Evolutionary conservation across 2,329 filamentous ascomycete species (phyloP), one percentile per base, ranked within the genome.

Genomic region (Cladophialophora bantiana): DNA sequence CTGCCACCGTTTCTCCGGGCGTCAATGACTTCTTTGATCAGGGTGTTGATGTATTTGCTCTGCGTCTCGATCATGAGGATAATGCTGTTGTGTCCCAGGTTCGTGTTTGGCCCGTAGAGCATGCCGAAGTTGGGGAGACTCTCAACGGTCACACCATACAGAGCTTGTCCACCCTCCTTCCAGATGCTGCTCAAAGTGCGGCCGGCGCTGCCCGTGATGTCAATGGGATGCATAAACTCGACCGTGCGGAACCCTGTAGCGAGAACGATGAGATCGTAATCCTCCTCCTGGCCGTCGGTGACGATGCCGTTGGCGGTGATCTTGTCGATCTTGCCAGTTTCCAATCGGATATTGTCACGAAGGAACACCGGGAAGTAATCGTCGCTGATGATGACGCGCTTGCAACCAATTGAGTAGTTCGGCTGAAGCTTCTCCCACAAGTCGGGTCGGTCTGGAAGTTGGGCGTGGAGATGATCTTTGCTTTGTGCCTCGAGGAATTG

Each of bases 41-140:
- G 70, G 0, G 77, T 78, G 66, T 82, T 84, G 64, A 88, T 80
- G 71, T 87, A 88, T 2, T 82, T 79, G 2, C 78, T 80, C 70
- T 88, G 85, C 1, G 85, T 81, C 72, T 88, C 86, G 67, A 88
- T 86, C 85, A 87, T 88, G n/a, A 87, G 77, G 69, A 88, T 84
- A 70, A 88, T 87, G 62, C 79, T 82, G 68, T 85, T 86, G 73
- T 86, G 83, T 0, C 83, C 85, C 62, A 83, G 77, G 60, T 83
- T 84, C 1, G 84, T 87, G 73, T 86, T 88, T 2, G 84, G 85
- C 0, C 85, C 86, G 73, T 87, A 87, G 58, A 87, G 78, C 79
- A 87, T 84, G 55, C 78, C 83, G 68, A 86, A 86, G 66, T 87
- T 87, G 1, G 84, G 84, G 57, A 87, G 76, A 5, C 78, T 77